phyloP scores from a whole-genome alignment of 768 basidiomycete genomes.

The Auricularia cornea region DNA sequence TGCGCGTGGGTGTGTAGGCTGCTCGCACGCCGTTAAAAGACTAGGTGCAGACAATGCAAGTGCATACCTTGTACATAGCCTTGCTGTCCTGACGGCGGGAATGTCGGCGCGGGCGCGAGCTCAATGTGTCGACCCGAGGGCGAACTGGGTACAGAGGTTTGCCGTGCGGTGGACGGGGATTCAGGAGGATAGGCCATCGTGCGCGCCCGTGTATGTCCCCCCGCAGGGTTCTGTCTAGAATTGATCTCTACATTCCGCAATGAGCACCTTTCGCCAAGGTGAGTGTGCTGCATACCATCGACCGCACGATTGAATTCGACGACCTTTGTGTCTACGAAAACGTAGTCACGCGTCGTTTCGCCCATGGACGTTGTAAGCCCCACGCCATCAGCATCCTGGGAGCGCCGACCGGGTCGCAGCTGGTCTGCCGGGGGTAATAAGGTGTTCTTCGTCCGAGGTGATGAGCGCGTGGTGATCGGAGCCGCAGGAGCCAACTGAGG shows the following conservation, averaged over 20 bases:
- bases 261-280: background rate
- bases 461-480: background rate
- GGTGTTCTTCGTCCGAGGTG: background rate
- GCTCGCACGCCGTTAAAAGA: slow-evolving; percentile 44
- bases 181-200: slow-evolving; percentile 36
- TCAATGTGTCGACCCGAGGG: slow-evolving; percentile 8
- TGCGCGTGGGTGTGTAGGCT: background rate
- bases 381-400: slow-evolving; percentile 6
- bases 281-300: slow-evolving; percentile 54
- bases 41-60: slow-evolving; percentile 20
- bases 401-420: slow-evolving; percentile 5
- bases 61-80: background rate
- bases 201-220: background rate
- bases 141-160: slow-evolving; percentile 37
- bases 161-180: slow-evolving; percentile 43
- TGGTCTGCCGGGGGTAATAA: slow-evolving; percentile 4
- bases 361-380: slow-evolving; percentile 1
- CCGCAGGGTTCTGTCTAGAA: background rate
- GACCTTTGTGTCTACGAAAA: slow-evolving; percentile 81
- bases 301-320: slow-evolving; percentile 89
- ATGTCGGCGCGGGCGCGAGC: background rate
- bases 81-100: background rate
- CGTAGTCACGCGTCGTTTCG: slow-evolving; percentile 76
- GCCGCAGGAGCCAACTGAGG: background rate
- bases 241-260: background rate